phyloP scores from a whole-genome alignment of 345 rosid species.

The Ailanthus altissimus region DNA sequence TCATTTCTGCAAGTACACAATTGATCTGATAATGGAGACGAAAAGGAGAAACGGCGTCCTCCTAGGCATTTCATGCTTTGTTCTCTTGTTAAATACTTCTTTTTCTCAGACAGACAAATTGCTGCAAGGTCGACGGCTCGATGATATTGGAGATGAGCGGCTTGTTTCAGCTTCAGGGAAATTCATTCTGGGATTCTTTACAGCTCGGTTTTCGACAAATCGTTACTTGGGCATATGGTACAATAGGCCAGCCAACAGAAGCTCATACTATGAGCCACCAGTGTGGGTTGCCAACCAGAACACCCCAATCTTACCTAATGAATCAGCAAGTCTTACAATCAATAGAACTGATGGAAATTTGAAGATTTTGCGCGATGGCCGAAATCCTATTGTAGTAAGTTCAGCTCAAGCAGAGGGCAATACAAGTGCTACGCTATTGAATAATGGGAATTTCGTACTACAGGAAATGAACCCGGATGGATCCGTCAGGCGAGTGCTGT shows the following conservation, averaged over 20 bases:
- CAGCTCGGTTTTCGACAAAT: not conserved
- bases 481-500: constrained; percentile 16
- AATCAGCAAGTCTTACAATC: constrained; percentile 3
- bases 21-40: too few species aligned
- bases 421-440: constrained; percentile 32
- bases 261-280: not conserved
- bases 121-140: constrained; percentile 20
- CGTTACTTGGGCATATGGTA: constrained; percentile 20
- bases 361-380: too few species aligned
- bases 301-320: not conserved
- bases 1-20: too few species aligned
- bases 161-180: constrained; percentile 14
- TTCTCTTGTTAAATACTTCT: too few species aligned
- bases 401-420: not conserved
- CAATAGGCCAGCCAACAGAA: not conserved
- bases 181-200: constrained; percentile 19
- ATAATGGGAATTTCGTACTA: constrained; percentile 43
- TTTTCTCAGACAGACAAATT: constrained; percentile 11
- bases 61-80: too few species aligned
- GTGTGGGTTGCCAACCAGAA: constrained; percentile 31
- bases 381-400: too few species aligned
- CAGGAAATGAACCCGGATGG: constrained; percentile 13
- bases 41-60: too few species aligned
- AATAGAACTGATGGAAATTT: too few species aligned
- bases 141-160: not conserved